Base-by-base conservation (phyloP, 164 flowering plant genomes). In the Brasenia schreberi region DNA sequence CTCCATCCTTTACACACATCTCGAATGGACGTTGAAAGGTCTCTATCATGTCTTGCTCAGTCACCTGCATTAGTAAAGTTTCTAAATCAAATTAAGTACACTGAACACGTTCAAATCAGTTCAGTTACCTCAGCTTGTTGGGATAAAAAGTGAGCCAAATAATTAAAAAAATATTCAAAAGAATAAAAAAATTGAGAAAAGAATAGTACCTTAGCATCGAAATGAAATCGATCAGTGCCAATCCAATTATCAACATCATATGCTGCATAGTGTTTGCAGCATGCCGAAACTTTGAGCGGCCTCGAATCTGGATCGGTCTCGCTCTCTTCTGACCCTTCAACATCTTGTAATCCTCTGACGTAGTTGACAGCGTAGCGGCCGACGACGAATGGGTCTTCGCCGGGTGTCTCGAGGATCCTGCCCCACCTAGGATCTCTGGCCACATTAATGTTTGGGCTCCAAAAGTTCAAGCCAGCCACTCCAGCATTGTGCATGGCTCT, bases 341-440 rank as follows among this genome's bases (percentile, higher is more conserved):
- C 72, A 12, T 86, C 81, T 62, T 90, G 97, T 4, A 90, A 82
- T 5, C 97, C 97, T 23, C 74, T 62, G 19, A 90, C 96, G 43
- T 86, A 88, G 42, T 80, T 81, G 6, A 81, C 84, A 2, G 87
- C 94, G 39, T 86, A 88, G 9, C 73, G 66, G 5, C 80, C 90
- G 5, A 82, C 77, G 7, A 85, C 1, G 4, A 74, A 62, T 0
- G 96, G 96, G 72, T 88, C 94, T 67, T 90, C 94, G 0, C 96
- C 96, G 1, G 94, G 94, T 18, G 94, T 90, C 71, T 90, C 96
- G 59, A 81, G 86, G 49, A 84, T 87, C 23, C 94, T 65, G 0
- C 94, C 96, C 94, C 96, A 90, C n/a, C 92, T 71, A 0, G 96
- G 94, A 70, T 90, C 94, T 3, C 92, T 69, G 49, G 85, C 81